Evolutionary conservation across 768 basidiomycete genomes (phyloP).

Genomic region (Cubamyces lactineus): DNA sequence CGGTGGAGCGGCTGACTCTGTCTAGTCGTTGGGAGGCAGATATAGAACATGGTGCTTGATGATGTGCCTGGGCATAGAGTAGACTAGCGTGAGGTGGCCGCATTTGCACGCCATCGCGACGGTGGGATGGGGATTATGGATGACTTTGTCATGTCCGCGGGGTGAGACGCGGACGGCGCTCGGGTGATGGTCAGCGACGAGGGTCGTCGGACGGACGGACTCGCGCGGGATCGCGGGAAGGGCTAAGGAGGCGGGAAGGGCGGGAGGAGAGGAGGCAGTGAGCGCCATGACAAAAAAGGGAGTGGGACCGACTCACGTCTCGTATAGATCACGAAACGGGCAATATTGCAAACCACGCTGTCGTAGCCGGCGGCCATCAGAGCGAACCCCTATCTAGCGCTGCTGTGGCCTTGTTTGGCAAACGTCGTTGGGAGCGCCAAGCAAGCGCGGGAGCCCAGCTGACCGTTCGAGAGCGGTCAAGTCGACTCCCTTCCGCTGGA

Average conservation of each 20-base stretch:
- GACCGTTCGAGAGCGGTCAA: not conserved
- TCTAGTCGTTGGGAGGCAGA: not conserved
- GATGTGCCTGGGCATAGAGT: not conserved
- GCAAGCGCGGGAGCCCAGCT: not conserved
- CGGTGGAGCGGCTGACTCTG: no score
- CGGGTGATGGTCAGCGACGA: not conserved
- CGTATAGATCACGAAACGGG: not conserved
- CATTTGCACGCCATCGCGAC: not conserved
- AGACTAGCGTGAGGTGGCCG: not conserved
- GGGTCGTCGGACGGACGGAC: not conserved
- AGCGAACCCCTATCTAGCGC: not conserved
- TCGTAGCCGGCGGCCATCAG: slow-evolving; percentile 11
- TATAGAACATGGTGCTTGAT: not conserved
- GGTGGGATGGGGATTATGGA: not conserved
- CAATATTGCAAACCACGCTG: not conserved
- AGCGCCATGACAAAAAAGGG: not conserved
- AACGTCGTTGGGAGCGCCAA: not conserved
- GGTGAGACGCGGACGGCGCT: not conserved
- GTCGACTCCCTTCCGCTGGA: not conserved
- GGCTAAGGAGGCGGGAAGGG: not conserved
- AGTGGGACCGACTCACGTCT: slow-evolving; percentile 7
- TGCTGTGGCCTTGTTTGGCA: slow-evolving; percentile 11
- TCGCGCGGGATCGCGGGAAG: not conserved
- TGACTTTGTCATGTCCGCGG: not conserved
- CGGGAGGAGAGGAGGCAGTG: not conserved